Base-by-base conservation (phyloP, 108 stramenopile species). In the Skeletonema tropicum region DNA sequence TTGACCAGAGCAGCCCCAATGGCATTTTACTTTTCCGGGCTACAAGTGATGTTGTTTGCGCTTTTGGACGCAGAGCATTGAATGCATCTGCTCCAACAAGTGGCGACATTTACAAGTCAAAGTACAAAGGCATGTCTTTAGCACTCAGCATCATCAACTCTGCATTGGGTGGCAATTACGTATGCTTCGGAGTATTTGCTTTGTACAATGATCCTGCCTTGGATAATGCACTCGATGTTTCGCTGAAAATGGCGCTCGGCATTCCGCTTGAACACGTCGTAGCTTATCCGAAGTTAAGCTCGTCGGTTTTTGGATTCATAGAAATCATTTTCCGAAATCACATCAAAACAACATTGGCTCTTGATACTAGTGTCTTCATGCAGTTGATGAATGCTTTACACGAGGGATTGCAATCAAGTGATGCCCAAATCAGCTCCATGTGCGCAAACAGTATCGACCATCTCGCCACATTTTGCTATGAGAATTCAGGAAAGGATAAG, bases 21-120 rank as follows among this genome's bases (percentile, higher is more conserved):
- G 98, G 98, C n/a, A 98, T 99, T 67, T 86, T 99, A 31, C 90
- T 99, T 5, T 99, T 99, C 85, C 94, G 97, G 10, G 86, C 86
- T 49, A 95, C 95, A 23, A 94, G 94, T 71, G 92, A 96, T 86
- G 95, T 97, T 12, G 87, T 97, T 23, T 96, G 95, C 76, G 95
- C 97, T 29, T 97, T 91, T 79, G 97, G 94, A 33, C 79, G 90
- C 25, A 84, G 88, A 57, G 64, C 92, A 15, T 60, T 96, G 71
- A 80, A 88, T 3, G 71, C 75, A 11, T 84, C 92, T 36, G 74
- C 75, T 25, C 83, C 88, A 49, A 29, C 80, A 9, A 58, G 58
- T 36, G 86, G 84, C n/a, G 91, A 86, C 76, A 78, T 97, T 42
- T 99, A 98, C 90, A 92, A 95, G 76, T 80, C 87, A 73, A 92